A percentile compares a stretch with the other conserved stretches of the same genome.
Evolutionary conservation across 305 asterid species (phyloP).

Genomic region (Fraxinus sp.): DNA sequence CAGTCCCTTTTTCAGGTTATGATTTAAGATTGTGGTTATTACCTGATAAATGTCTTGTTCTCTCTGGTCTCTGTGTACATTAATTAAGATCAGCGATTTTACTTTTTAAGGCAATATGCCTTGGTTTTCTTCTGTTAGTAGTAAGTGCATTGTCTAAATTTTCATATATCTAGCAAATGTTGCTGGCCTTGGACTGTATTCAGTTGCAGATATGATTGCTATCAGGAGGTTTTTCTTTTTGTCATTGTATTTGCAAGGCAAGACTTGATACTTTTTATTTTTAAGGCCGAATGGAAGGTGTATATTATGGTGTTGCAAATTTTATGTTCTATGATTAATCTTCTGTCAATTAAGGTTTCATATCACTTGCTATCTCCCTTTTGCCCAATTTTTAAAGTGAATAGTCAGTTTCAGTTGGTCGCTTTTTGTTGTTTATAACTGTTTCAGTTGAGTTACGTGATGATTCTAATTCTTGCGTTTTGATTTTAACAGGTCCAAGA

Average conservation of each 20-base stretch:
- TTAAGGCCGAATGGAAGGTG: not conserved
- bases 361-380: not conserved
- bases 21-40: not conserved
- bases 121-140: not conserved
- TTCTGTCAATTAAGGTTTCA: not conserved
- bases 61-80: not conserved
- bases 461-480: not conserved
- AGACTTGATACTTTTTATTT: not conserved
- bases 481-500: conserved; percentile 74
- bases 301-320: not conserved
- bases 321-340: not conserved
- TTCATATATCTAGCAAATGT: not conserved
- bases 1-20: not conserved
- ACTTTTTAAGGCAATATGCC: not conserved
- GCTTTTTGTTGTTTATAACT: not conserved
- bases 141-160: not conserved
- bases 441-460: not conserved
- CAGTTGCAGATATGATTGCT: conserved; percentile 11
- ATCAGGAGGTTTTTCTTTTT: not conserved
- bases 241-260: not conserved
- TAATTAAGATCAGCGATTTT: not conserved
- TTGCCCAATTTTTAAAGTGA: not conserved
- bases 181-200: not conserved
- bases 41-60: not conserved
- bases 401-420: not conserved